Evolutionary conservation across 345 rosid genomes (phyloP).

Genomic region (Heritiera littoralis): DNA sequence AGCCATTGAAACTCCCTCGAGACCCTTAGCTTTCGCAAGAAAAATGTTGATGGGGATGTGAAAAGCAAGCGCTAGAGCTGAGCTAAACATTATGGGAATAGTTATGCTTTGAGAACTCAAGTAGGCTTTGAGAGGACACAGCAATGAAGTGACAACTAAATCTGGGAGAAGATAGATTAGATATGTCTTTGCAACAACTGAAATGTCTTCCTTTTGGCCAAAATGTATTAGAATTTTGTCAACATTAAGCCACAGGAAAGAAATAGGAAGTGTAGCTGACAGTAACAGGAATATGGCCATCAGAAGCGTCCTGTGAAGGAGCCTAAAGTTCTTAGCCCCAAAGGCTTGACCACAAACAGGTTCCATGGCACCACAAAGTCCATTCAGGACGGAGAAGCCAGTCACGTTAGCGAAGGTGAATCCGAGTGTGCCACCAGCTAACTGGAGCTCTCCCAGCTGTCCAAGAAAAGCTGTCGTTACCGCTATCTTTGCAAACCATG

Average conservation of each 20-base stretch:
- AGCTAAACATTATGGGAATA: constrained; percentile 71
- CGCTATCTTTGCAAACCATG: constrained; percentile 73
- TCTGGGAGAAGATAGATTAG: constrained; percentile 80
- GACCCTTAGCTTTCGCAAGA: constrained; percentile 61
- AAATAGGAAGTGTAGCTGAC: constrained; percentile 51
- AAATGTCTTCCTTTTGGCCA: constrained; percentile 69
- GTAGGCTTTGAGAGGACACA: constrained; percentile 77
- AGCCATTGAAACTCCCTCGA: constrained; percentile 79
- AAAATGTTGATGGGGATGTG: constrained; percentile 72
- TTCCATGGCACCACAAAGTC: constrained; percentile 85
- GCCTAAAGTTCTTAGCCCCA: constrained; percentile 81
- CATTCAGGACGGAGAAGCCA: constrained; percentile 82
- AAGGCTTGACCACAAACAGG: constrained; percentile 92
- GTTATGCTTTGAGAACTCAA: constrained; percentile 81
- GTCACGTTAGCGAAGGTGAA: constrained; percentile 88
- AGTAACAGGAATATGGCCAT: constrained; percentile 62
- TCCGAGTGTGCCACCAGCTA: constrained; percentile 87
- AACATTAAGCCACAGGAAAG: constrained; percentile 74
- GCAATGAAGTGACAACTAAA: constrained; percentile 57
- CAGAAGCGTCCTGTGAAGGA: constrained; percentile 77
- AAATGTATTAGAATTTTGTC: constrained; percentile 60
- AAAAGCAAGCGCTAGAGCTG: constrained; percentile 64
- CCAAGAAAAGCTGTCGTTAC: constrained; percentile 79
- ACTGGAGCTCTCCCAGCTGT: constrained; percentile 71
- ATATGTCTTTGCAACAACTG: constrained; percentile 62